Conservation (phyloP, 805 yeast species). For the Maudiozyma saulgeensis region DNA sequence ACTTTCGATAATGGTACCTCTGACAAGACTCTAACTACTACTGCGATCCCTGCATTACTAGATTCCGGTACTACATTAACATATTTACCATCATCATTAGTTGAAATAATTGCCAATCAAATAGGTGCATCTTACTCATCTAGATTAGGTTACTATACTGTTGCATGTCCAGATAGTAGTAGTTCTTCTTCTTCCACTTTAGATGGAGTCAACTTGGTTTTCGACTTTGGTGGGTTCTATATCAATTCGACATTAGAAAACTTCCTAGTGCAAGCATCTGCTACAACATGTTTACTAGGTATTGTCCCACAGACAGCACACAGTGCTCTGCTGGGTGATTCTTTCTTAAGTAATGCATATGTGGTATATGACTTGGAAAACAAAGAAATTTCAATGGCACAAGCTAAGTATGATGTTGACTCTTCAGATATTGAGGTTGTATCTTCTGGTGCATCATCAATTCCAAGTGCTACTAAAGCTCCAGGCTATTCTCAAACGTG, state of each 20-base stretch:
- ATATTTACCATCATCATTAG: conserved; percentile 36
- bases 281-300: conserved; percentile 36
- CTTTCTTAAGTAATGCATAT: conserved; percentile 48
- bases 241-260: conserved; percentile 41
- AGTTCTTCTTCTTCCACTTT: neutral
- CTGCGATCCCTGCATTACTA: conserved; percentile 33
- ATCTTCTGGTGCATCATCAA: conserved; percentile 5
- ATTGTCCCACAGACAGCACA: conserved; percentile 21
- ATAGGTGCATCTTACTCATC: conserved; percentile 38
- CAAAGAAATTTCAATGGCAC: conserved; percentile 47
- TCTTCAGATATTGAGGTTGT: conserved; percentile 21
- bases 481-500: conserved; percentile 39
- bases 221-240: conserved; percentile 49
- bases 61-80: conserved; percentile 49
- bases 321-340: conserved; percentile 42
- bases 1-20: neutral
- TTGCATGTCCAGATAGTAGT: conserved; percentile 33
- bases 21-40: conserved; percentile 18
- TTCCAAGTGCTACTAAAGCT: conserved; percentile 45
- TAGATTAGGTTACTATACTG: conserved; percentile 35
- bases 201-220: conserved; percentile 30
- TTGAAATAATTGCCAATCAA: conserved; percentile 23
- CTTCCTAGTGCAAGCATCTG: conserved; percentile 17
- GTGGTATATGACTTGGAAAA: conserved; percentile 58
- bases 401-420: conserved; percentile 23